Evolutionary conservation across 371 early-diverging fungal species (phyloP).

Genomic region (Saksenaea oblongispora): DNA sequence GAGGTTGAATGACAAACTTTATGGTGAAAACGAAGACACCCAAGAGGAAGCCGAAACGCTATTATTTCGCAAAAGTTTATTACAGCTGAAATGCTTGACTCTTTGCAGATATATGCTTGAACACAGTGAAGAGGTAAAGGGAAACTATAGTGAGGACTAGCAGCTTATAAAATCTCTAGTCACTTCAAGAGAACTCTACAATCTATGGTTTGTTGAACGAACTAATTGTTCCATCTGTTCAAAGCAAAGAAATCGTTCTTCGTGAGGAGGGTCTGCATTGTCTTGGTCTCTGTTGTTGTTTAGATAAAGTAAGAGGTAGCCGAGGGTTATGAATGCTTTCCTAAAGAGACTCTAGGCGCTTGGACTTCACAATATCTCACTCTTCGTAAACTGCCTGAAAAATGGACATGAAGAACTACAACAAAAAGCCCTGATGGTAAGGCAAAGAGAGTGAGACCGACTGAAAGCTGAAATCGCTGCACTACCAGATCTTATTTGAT

Average conservation of each 20-base stretch:
- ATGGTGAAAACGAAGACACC: constrained; percentile 26
- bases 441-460: background rate
- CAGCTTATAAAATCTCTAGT: constrained; percentile 15
- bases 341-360: constrained; percentile 26
- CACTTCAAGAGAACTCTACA: constrained; percentile 71
- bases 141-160: background rate
- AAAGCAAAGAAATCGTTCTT: constrained; percentile 65
- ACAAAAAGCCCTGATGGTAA: constrained; percentile 50
- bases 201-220: constrained; percentile 80
- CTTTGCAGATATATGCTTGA: constrained; percentile 76
- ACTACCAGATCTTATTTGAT: constrained; percentile 62
- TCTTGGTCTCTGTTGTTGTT: constrained; percentile 73
- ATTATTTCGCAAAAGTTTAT: constrained; percentile 46
- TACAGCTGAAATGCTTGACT: constrained; percentile 71
- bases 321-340: background rate
- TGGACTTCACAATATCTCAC: constrained; percentile 45
- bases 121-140: constrained; percentile 61
- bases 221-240: constrained; percentile 78
- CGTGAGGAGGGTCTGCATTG: constrained; percentile 82
- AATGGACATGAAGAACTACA: constrained; percentile 49
- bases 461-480: background rate
- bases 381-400: constrained; percentile 47
- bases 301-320: constrained; percentile 49
- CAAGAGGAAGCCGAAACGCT: constrained; percentile 41
- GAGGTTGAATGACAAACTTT: constrained; percentile 12